Evolutionary conservation across 192 early-diverging fungal genomes (phyloP), one percentile per base, ranked within the genome.

Genomic region (Ambispora gerdemannii): DNA sequence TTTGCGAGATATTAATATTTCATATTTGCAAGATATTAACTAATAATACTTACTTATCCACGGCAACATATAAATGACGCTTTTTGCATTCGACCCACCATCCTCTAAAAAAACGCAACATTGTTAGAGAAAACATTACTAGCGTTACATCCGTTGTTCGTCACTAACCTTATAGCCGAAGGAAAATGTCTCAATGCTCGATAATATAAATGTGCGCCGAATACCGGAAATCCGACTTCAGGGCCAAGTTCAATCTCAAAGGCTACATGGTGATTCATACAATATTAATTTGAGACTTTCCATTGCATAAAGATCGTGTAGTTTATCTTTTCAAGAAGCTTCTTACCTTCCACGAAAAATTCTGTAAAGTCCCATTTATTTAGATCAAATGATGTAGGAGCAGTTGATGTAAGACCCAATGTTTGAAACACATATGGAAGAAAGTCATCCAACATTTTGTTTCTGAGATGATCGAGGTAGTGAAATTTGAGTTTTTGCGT

Each of bases 31-130:
- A 55, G 6, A 43, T 49, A 58, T 52, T 10, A 50, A 15, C 50
- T 17, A 38, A 33, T 58, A 8, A 3, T 1, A 24, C 63, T 19
- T 75, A 88, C 81, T 76, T 80, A 70, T 94, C 92, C 31, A 94
- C 85, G 2, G 86, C 86, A 49, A 91, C 73, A 22, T 75, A 83
- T 43, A 91, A 65, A 70, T 94, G 93, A 10, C 92, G 78, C 33
- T 90, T 80, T 75, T 91, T 92, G 80, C 88, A 89, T 70, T 91
- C 86, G 3, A 84, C 80, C 89, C 91, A 95, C 91, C 91, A 95
- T 7, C 78, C 77, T 20, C 80, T 71, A 53, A 58, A 38, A 24
- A n/a, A 43, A 58, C 1, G 25, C 20, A 35, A 51, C 24, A 24
- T 17, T 51, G 19, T 32, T 25, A 64, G 50, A 33, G 2, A 17